phyloP scores from a whole-genome alignment of 208 protist species.

The Crithidia fasciculata region DNA sequence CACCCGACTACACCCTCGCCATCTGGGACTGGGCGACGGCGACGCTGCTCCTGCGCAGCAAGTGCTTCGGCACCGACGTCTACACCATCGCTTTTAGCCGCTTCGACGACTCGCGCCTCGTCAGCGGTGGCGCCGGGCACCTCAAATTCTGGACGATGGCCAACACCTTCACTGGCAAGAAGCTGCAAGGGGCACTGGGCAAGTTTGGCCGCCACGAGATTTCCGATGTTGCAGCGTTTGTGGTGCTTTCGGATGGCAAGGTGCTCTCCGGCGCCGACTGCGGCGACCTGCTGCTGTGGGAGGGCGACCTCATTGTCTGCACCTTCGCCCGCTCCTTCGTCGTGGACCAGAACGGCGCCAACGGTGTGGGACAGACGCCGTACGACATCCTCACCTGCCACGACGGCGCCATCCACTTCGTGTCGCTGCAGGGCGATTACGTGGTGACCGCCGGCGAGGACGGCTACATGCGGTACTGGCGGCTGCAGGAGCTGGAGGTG shows the following conservation, averaged over 20 bases:
- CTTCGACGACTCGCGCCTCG: slow-evolving; percentile 91
- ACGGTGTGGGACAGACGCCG: slow-evolving; percentile 31
- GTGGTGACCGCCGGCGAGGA: slow-evolving; percentile 96
- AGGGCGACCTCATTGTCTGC: slow-evolving; percentile 96
- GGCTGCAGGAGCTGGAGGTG: slow-evolving; percentile 88
- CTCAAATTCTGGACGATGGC: slow-evolving; percentile 99
- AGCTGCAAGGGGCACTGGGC: slow-evolving; percentile 96
- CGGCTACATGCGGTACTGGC: slow-evolving; percentile 96
- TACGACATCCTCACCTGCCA: slow-evolving; percentile 64
- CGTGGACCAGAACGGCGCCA: slow-evolving; percentile 25
- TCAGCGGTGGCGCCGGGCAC: slow-evolving; percentile 95
- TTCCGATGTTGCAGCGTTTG: slow-evolving; percentile 94
- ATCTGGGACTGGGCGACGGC: slow-evolving; percentile 96
- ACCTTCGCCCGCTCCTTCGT: slow-evolving; percentile 78
- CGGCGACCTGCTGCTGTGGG: slow-evolving; percentile 97
- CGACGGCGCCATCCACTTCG: slow-evolving; percentile 90
- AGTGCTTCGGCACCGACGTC: slow-evolving; percentile 97
- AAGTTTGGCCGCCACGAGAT: slow-evolving; percentile 98
- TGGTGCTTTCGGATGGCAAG: slow-evolving; percentile 94
- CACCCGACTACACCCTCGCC: slow-evolving; percentile 96
- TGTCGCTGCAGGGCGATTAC: slow-evolving; percentile 73
- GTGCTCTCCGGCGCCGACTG: slow-evolving; percentile 95
- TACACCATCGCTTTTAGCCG: slow-evolving; percentile 93
- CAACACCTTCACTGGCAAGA: slow-evolving; percentile 98
- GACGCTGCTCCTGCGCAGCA: slow-evolving; percentile 93